A percentile compares a stretch with the other conserved stretches of the same genome.
Evolutionary conservation across 192 early-diverging fungal genomes (phyloP).

Genomic region (Coemansia javaensis): DNA sequence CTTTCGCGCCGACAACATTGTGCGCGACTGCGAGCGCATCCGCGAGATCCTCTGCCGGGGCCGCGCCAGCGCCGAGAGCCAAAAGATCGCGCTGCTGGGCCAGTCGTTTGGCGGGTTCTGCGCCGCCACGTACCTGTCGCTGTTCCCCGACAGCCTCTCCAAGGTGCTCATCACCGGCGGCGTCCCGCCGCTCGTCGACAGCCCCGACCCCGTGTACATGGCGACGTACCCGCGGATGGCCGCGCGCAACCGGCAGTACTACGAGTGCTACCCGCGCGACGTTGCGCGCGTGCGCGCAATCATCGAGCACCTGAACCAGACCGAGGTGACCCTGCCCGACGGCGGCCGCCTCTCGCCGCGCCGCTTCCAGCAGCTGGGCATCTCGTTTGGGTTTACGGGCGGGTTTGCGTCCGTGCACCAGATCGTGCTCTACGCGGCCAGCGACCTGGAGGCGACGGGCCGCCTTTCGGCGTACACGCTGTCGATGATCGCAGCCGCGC

Average conservation of each 20-base stretch:
- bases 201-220: constrained; percentile 58
- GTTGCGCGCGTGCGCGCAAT: constrained; percentile 58
- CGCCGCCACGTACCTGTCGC: constrained; percentile 59
- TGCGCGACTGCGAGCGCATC: constrained; percentile 64
- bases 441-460: constrained; percentile 42
- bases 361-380: constrained; percentile 63
- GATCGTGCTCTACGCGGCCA: constrained; percentile 46
- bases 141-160: constrained; percentile 59
- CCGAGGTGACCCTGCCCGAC: constrained; percentile 53
- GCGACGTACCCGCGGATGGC: constrained; percentile 58
- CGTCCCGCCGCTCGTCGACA: constrained; percentile 61
- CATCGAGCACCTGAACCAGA: constrained; percentile 49
- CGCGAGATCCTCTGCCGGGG: constrained; percentile 52
- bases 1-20: constrained; percentile 67
- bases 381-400: constrained; percentile 58
- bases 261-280: constrained; percentile 60
- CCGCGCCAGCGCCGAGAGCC: constrained; percentile 23
- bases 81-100: constrained; percentile 55
- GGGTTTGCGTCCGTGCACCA: constrained; percentile 61
- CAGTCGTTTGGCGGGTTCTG: constrained; percentile 73
- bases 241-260: constrained; percentile 58
- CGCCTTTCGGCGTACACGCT: constrained; percentile 44
- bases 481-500: constrained; percentile 27
- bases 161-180: constrained; percentile 67
- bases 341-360: constrained; percentile 60